A percentile compares a stretch with the other conserved stretches of the same genome.
Conservation (phyloP, 2,329 filamentous ascomycete species). For the Penicillium sp. region DNA sequence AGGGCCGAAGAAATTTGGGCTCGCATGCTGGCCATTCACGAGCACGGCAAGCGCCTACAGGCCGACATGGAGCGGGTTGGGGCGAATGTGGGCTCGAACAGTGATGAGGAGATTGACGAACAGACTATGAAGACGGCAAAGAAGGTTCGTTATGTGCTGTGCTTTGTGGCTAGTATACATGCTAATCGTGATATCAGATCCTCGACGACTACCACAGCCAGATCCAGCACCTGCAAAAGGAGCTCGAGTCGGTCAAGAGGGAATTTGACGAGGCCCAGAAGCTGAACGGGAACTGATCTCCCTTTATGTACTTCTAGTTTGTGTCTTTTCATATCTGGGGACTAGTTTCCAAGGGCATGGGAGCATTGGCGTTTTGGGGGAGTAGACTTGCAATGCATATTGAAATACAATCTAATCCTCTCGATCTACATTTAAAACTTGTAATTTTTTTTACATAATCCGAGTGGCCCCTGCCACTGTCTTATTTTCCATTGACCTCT, state of each 20-base stretch:
- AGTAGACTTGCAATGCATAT: slow-evolving; percentile 27
- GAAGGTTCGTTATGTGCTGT: slow-evolving; percentile 55
- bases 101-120: slow-evolving; percentile 57
- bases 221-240: slow-evolving; percentile 63
- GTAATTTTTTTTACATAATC: not conserved
- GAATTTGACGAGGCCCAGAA: slow-evolving; percentile 63
- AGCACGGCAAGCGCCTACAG: slow-evolving; percentile 62
- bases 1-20: slow-evolving; percentile 70
- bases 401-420: slow-evolving; percentile 21
- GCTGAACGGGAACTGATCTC: slow-evolving; percentile 29
- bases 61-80: slow-evolving; percentile 63
- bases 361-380: slow-evolving; percentile 29
- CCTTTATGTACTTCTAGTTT: not conserved
- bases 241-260: slow-evolving; percentile 61
- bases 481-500: slow-evolving; percentile 20
- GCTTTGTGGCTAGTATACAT: slow-evolving; percentile 10
- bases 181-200: slow-evolving; percentile 47
- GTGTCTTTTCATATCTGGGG: slow-evolving; percentile 16
- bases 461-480: slow-evolving; percentile 11
- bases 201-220: slow-evolving; percentile 56
- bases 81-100: slow-evolving; percentile 40
- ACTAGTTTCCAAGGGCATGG: slow-evolving; percentile 24
- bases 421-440: slow-evolving; percentile 3
- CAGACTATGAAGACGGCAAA: slow-evolving; percentile 63
- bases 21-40: slow-evolving; percentile 65